Percentiles rank a stretch among this genome's conserved stretches.
Conservation (phyloP, 1,284 basidiomycete genomes). For the Malassezia psittaci region DNA sequence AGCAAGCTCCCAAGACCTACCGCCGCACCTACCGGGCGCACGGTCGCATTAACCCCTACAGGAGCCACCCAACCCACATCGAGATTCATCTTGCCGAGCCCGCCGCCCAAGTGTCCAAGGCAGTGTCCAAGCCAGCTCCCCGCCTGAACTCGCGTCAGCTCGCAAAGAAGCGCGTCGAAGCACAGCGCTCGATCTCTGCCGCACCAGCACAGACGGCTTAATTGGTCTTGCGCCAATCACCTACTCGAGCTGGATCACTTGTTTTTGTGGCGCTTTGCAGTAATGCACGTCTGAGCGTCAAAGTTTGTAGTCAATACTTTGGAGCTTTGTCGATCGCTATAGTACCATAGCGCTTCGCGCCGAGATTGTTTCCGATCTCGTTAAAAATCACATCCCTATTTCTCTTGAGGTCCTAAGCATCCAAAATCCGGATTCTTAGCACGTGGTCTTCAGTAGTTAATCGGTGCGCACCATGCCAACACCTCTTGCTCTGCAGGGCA, state of each 20-base stretch:
- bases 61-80: slow-evolving; percentile 86
- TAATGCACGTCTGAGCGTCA: no score
- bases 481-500: slow-evolving; percentile 13
- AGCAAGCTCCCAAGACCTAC: slow-evolving; percentile 99
- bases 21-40: slow-evolving; percentile 98
- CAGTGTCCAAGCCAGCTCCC: slow-evolving; percentile 22
- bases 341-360: slow-evolving; percentile 15
- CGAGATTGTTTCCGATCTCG: slow-evolving; percentile 1
- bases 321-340: slow-evolving; percentile 14
- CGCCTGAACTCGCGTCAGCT: slow-evolving; percentile 46
- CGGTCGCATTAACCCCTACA: slow-evolving; percentile 63
- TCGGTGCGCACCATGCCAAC: background rate
- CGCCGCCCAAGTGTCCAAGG: slow-evolving; percentile 44
- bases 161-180: slow-evolving; percentile 38
- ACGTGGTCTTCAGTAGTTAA: background rate
- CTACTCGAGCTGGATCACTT: no score
- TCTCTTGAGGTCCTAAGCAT: background rate
- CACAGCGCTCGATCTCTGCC: slow-evolving; percentile 24
- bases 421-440: background rate
- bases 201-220: slow-evolving; percentile 12
- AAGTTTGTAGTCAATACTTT: background rate
- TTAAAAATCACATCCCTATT: background rate
- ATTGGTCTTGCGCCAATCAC: background rate
- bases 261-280: no score
- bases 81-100: slow-evolving; percentile 54